phyloP scores from a whole-genome alignment of 352 stramenopile genomes.

The Pythium aristosporum region DNA sequence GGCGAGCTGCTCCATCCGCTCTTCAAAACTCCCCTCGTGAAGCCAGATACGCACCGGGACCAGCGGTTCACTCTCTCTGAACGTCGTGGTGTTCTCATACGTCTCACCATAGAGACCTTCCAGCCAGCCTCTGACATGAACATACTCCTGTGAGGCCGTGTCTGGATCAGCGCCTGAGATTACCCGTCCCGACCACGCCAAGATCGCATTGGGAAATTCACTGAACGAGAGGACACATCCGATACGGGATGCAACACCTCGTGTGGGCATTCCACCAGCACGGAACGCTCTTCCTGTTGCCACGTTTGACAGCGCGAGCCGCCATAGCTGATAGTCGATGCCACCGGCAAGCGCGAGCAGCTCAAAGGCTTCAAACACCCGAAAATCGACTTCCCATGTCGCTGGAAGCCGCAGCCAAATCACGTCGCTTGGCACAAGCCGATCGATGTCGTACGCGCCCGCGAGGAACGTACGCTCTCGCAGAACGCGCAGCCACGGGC shows the following conservation, averaged over 20 bases:
- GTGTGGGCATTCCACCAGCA: too few species aligned
- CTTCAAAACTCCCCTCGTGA: constrained; percentile 2
- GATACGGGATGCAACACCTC: background rate
- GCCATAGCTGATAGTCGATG: constrained; percentile 7
- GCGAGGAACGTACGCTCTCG: constrained; percentile 11
- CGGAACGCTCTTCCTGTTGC: background rate
- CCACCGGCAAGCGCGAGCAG: constrained; percentile 11
- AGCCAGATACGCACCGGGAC: constrained; percentile 4
- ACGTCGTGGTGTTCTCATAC: background rate
- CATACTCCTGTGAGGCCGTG: constrained; percentile 1
- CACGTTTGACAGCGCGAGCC: background rate
- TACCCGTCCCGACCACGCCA: background rate
- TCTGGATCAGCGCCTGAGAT: background rate
- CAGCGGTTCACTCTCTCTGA: background rate
- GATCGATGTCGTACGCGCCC: background rate
- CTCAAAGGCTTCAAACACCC: constrained; percentile 15
- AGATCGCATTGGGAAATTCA: constrained; percentile 2
- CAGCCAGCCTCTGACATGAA: background rate
- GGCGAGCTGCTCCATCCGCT: constrained; percentile 8
- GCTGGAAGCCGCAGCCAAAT: constrained; percentile 9
- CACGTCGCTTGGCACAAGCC: background rate
- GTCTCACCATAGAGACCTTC: background rate
- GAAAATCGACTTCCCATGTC: constrained; percentile 6
- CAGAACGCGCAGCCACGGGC: constrained; percentile 13
- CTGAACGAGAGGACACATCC: constrained; percentile 13